These are phyloP conservation scores for Eucalyptus erythrocorys DNA, from an alignment of 345 rosid species.

Conservation along the genomic window DNA sequence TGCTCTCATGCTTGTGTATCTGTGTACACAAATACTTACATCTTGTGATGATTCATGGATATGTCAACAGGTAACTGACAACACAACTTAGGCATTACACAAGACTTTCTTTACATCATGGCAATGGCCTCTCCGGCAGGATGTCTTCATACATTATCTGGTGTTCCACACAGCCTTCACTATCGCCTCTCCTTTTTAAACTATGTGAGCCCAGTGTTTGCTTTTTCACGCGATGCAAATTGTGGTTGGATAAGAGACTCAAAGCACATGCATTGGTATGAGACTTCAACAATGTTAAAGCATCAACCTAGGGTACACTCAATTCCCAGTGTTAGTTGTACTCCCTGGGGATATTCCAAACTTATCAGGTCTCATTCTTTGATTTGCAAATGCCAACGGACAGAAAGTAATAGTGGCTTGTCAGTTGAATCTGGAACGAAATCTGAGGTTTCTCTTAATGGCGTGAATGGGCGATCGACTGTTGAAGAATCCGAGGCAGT, in stretches of 20 bases:
- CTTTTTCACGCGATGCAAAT: not conserved
- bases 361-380: constrained; percentile 2
- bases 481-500: constrained; percentile 13
- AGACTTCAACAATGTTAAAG: not conserved
- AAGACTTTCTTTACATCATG: not conserved
- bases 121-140: constrained; percentile 32
- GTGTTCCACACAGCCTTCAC: constrained; percentile 3
- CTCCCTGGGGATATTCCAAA: not conserved
- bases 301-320: not conserved
- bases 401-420: constrained; percentile 22
- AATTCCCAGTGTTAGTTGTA: not conserved
- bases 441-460: constrained; percentile 20
- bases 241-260: not conserved
- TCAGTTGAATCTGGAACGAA: constrained; percentile 16
- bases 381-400: constrained; percentile 41
- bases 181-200: not conserved
- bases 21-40: not conserved
- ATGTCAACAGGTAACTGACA: not conserved
- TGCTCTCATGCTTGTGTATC: not conserved
- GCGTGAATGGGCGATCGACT: constrained; percentile 1
- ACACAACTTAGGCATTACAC: not conserved
- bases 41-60: not conserved
- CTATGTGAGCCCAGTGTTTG: not conserved
- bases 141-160: constrained; percentile 15
- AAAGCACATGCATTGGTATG: not conserved